Conservation (phyloP, 495 filamentous ascomycete species). For the Trichoderma gamsii region DNA sequence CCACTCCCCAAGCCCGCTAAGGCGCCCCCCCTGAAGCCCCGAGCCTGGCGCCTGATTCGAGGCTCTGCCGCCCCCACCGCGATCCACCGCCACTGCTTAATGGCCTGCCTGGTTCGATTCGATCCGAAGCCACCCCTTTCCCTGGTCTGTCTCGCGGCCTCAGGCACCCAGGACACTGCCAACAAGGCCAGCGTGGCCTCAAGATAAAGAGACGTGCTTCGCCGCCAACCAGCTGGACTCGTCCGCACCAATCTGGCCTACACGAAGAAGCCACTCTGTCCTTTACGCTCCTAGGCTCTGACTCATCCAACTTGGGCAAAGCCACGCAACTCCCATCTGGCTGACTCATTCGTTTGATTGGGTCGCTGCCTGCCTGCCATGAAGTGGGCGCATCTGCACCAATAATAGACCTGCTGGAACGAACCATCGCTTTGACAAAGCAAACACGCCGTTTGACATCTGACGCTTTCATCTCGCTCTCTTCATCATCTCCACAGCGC, state of each 20-base stretch:
- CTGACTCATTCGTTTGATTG: slow-evolving; percentile 9
- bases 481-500: slow-evolving; percentile 15
- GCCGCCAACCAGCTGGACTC: background rate
- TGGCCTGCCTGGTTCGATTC: background rate
- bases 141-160: slow-evolving; percentile 6
- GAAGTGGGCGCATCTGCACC: background rate
- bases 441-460: background rate
- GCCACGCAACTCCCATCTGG: background rate
- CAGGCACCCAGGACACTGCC: background rate
- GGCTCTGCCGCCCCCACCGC: background rate
- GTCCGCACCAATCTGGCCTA: background rate
- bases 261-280: slow-evolving; percentile 13
- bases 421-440: background rate
- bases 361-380: slow-evolving; percentile 4
- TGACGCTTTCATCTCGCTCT: slow-evolving; percentile 18
- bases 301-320: slow-evolving; percentile 4
- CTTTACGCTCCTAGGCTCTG: background rate
- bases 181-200: slow-evolving; percentile 13
- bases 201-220: slow-evolving; percentile 15
- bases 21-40: background rate
- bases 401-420: background rate
- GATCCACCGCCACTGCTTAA: background rate
- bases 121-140: slow-evolving; percentile 2
- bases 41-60: background rate
- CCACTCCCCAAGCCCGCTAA: slow-evolving; percentile 1